Percentiles rank a stretch among this genome's conserved stretches.
These are phyloP conservation scores for Fraxinus angustifolia DNA, from an alignment of 305 asterid species.

Conservation along the genomic window DNA sequence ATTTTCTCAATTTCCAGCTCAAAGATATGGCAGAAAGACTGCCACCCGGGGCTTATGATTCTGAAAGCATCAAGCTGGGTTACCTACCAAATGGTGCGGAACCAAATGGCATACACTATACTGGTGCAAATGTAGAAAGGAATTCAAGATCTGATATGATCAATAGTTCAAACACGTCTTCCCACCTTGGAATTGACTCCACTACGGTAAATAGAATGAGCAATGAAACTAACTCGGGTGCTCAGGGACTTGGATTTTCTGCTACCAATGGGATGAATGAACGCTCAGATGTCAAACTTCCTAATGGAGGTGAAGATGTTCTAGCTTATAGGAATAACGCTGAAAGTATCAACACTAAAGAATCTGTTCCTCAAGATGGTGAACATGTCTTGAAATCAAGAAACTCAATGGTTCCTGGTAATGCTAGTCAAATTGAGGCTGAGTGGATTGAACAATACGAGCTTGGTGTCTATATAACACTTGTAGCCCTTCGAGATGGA, in stretches of 20 bases:
- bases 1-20: conserved; percentile 50
- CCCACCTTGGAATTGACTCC: conserved; percentile 44
- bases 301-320: conserved; percentile 42
- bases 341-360: conserved; percentile 44
- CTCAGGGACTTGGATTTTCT: conserved; percentile 36
- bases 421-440: conserved; percentile 67
- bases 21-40: conserved; percentile 93
- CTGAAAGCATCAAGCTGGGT: conserved; percentile 61
- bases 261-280: conserved; percentile 41
- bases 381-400: conserved; percentile 52
- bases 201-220: conserved; percentile 30
- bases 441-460: conserved; percentile 96
- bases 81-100: conserved; percentile 69
- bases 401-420: conserved; percentile 42
- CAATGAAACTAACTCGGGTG: conserved; percentile 35
- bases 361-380: conserved; percentile 41
- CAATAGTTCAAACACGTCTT: conserved; percentile 33
- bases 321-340: conserved; percentile 45
- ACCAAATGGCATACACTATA: conserved; percentile 46
- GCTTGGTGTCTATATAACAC: conserved; percentile 87
- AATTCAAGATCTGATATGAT: conserved; percentile 44
- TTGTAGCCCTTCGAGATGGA: conserved; percentile 84
- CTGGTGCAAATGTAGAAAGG: conserved; percentile 51
- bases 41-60: conserved; percentile 83
- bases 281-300: conserved; percentile 37